Conservation (phyloP, 2,329 filamentous ascomycete genomes). For the Coniella lustricola region DNA sequence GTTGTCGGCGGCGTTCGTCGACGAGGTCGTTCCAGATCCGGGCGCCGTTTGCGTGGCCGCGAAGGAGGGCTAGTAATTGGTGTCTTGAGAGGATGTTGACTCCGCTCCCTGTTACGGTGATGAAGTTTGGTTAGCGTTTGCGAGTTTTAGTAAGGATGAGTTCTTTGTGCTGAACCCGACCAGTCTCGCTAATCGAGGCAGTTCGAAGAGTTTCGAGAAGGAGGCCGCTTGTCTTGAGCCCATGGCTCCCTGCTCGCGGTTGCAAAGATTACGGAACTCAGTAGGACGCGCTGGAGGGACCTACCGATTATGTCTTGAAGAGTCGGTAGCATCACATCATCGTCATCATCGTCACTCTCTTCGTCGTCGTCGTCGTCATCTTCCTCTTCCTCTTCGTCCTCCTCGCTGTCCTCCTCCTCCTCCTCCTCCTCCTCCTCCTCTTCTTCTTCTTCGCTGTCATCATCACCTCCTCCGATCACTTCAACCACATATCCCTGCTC, state of each 20-base stretch:
- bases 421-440: slow-evolving; percentile 16
- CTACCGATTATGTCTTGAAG: too few species aligned
- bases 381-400: neutral
- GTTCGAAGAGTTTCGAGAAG: too few species aligned
- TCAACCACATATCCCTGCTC: slow-evolving; percentile 11
- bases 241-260: too few species aligned
- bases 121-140: slow-evolving; percentile 10
- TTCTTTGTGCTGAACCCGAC: too few species aligned
- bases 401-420: slow-evolving; percentile 14
- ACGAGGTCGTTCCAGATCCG: slow-evolving; percentile 28
- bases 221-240: too few species aligned
- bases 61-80: slow-evolving; percentile 35
- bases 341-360: neutral
- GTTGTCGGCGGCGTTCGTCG: slow-evolving; percentile 35
- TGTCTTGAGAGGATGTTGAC: slow-evolving; percentile 13
- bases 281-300: too few species aligned
- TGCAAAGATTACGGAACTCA: neutral
- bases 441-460: slow-evolving; percentile 16
- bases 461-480: slow-evolving; percentile 17
- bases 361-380: too few species aligned
- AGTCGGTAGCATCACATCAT: neutral
- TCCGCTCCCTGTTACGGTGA: slow-evolving; percentile 10
- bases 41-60: slow-evolving; percentile 29
- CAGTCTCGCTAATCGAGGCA: too few species aligned
- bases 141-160: neutral